Percentiles rank a stretch among this genome's conserved stretches.
Evolutionary conservation across 2,329 filamentous ascomycete species (phyloP).

Genomic region (Leptographium wingfieldii): DNA sequence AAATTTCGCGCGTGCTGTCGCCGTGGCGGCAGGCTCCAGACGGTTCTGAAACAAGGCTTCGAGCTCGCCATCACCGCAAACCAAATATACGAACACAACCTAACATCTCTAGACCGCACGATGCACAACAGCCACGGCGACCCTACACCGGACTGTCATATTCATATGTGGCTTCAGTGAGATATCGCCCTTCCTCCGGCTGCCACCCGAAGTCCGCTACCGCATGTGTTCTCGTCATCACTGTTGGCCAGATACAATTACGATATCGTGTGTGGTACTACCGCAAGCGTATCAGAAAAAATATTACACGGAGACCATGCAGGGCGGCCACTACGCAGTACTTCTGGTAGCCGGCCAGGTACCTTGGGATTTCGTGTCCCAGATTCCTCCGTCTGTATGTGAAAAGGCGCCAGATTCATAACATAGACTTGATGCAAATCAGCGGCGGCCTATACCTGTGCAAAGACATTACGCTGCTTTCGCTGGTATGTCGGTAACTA

Average conservation of each 20-base stretch:
- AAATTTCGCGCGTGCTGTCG: too few relatives aligned
- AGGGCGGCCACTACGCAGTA: slow-evolving; percentile 9
- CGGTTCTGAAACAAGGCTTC: too few relatives aligned
- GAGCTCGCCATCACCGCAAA: too few relatives aligned
- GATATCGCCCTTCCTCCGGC: slow-evolving; percentile 19
- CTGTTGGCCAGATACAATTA: slow-evolving; percentile 21
- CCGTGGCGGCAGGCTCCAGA: too few relatives aligned
- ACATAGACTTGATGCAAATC: slow-evolving; percentile 10
- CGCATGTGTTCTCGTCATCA: slow-evolving; percentile 20
- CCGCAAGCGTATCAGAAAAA: slow-evolving; percentile 5
- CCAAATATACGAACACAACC: too few relatives aligned
- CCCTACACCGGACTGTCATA: neutral
- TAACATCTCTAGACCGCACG: neutral
- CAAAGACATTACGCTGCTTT: slow-evolving; percentile 20
- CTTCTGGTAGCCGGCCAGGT: slow-evolving; percentile 16
- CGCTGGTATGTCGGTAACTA: slow-evolving; percentile 23
- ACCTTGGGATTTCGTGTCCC: slow-evolving; percentile 15
- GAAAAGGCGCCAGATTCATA: neutral
- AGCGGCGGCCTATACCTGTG: slow-evolving; percentile 11
- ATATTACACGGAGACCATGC: neutral
- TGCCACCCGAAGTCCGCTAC: slow-evolving; percentile 22
- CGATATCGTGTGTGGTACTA: slow-evolving; percentile 18
- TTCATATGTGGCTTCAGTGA: slow-evolving; percentile 17
- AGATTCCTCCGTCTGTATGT: too few relatives aligned
- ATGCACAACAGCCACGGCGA: neutral